Evolutionary conservation across 169 alveolate species (phyloP).

Genomic region (Eimeria acervulina): DNA sequence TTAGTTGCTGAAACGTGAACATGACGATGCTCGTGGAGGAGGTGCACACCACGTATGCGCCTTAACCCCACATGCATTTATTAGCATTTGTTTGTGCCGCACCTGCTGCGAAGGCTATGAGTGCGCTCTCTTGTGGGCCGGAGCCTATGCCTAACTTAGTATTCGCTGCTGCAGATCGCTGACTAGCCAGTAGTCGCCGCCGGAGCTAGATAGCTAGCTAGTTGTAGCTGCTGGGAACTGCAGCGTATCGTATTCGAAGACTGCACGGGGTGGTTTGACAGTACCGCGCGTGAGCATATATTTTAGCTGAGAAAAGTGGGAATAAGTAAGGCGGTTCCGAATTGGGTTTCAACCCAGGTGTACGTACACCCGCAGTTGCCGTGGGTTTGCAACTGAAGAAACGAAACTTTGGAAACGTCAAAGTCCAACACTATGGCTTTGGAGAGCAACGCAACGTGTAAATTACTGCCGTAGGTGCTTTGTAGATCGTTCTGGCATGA

Average conservation of each 20-base stretch:
- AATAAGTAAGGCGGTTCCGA: neutral
- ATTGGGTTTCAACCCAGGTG: neutral
- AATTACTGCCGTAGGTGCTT: constrained; percentile 53
- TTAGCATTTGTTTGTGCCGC: neutral
- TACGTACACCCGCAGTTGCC: neutral
- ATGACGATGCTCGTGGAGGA: no score
- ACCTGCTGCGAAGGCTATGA: neutral
- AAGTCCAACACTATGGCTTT: neutral
- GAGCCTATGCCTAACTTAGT: no score
- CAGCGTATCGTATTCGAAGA: neutral
- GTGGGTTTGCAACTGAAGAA: neutral
- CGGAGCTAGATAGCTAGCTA: neutral
- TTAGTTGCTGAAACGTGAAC: no score
- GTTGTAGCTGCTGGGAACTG: neutral
- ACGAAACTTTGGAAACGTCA: neutral
- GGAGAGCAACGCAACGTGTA: neutral
- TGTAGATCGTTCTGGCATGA: constrained; percentile 78
- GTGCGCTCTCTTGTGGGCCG: no score
- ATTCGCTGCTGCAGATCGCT: neutral
- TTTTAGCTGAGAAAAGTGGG: no score
- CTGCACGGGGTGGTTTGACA: neutral
- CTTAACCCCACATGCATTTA: no score
- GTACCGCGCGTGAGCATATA: neutral
- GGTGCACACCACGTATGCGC: no score
- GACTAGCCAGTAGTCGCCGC: neutral